phyloP scores from a whole-genome alignment of 495 filamentous ascomycete species.

The Immersiella caudata region DNA sequence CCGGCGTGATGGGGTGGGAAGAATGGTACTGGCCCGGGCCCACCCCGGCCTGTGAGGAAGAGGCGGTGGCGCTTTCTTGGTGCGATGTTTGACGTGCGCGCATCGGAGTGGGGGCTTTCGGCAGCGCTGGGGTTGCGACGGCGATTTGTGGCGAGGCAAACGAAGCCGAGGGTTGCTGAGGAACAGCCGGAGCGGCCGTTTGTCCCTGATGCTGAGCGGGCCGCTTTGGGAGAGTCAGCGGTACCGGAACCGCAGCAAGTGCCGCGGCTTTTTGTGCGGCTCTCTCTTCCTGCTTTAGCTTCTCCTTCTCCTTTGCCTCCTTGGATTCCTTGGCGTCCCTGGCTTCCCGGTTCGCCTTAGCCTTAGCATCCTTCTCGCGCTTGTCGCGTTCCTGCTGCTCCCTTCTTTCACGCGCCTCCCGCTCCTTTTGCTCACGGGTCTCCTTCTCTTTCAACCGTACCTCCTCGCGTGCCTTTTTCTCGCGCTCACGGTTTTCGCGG shows the following conservation, averaged over 20 bases:
- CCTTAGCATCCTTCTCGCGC: conserved; percentile 50
- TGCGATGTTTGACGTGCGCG: conserved; percentile 77
- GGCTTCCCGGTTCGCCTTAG: conserved; percentile 36
- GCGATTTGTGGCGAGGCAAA: conserved; percentile 77
- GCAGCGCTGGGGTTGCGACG: conserved; percentile 76
- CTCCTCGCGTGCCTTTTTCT: conserved; percentile 78
- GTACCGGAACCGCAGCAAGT: conserved; percentile 35
- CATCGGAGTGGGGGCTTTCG: conserved; percentile 80
- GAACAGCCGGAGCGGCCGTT: conserved; percentile 54
- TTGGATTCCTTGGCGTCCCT: conserved; percentile 41
- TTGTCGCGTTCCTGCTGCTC: conserved; percentile 63
- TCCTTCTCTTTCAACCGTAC: conserved; percentile 70
- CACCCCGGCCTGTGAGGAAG: conserved; percentile 57
- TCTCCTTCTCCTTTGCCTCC: conserved; percentile 46
- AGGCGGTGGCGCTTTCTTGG: conserved; percentile 70
- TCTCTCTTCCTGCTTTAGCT: conserved; percentile 52
- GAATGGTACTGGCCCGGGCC: conserved; percentile 66
- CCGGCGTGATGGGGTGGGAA: conserved; percentile 60
- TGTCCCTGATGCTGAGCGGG: conserved; percentile 55
- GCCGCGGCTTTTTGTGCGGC: conserved; percentile 45
- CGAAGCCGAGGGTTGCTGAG: conserved; percentile 43
- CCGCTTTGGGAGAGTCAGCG: conserved; percentile 55
- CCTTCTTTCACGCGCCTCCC: conserved; percentile 58
- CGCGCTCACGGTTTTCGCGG: conserved; percentile 77
- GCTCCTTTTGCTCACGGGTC: conserved; percentile 58